Conservation (phyloP, 2,329 filamentous ascomycete genomes). For the Microdochium nivale region DNA sequence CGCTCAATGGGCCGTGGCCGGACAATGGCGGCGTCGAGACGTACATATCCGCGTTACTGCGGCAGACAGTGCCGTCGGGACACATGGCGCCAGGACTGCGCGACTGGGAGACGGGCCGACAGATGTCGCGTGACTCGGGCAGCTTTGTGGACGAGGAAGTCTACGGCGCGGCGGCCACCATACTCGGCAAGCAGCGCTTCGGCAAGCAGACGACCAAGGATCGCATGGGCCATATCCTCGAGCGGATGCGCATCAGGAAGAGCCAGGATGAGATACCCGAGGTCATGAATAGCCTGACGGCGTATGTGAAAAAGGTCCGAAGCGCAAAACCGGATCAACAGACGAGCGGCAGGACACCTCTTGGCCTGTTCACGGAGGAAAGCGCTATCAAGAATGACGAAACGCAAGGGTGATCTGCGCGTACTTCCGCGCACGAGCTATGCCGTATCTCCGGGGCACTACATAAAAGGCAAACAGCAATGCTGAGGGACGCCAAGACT, state of each 20-base stretch:
- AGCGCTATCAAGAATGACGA: no score
- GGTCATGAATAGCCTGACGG: constrained; percentile 16
- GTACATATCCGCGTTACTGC: constrained; percentile 16
- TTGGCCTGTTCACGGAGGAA: neutral
- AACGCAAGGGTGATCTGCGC: no score
- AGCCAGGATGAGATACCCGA: constrained; percentile 9
- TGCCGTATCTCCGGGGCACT: no score
- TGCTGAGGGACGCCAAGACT: no score
- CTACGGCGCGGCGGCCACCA: constrained; percentile 12
- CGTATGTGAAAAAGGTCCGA: constrained; percentile 9
- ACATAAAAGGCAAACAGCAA: no score
- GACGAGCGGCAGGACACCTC: neutral
- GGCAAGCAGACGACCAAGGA: constrained; percentile 9
- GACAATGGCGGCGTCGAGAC: constrained; percentile 11
- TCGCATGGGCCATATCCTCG: constrained; percentile 9
- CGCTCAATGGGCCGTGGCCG: constrained; percentile 20
- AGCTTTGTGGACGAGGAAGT: constrained; percentile 11
- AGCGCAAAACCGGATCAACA: neutral
- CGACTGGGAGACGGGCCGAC: constrained; percentile 22
- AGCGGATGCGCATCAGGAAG: constrained; percentile 12
- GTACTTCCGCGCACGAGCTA: no score
- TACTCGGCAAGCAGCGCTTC: constrained; percentile 14
- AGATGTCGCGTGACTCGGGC: constrained; percentile 12
- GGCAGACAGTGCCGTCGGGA: constrained; percentile 13
- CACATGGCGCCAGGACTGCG: constrained; percentile 16